Evolutionary conservation across 176 grass and related monocot species (phyloP).

Genomic region (Elymus sibiricus): DNA sequence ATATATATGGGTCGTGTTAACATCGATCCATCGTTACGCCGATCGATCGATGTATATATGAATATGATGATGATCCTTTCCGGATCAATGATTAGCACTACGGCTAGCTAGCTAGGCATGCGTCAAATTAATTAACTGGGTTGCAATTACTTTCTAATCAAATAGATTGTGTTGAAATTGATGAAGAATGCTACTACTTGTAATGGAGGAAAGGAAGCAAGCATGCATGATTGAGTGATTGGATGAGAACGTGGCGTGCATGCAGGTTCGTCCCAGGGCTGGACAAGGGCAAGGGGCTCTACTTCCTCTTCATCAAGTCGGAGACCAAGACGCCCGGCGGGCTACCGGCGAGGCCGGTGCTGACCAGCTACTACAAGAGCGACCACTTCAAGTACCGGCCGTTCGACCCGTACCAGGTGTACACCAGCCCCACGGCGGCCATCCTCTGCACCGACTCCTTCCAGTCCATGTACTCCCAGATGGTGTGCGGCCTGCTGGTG

Average conservation of each 20-base stretch:
- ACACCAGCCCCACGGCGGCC: conserved; percentile 87
- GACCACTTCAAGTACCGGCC: conserved; percentile 79
- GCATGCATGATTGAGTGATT: not conserved
- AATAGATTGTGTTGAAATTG: not conserved
- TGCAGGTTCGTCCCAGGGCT: conserved; percentile 74
- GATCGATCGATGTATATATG: no score
- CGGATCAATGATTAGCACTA: not conserved
- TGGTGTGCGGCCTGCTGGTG: conserved; percentile 76
- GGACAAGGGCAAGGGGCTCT: conserved; percentile 93
- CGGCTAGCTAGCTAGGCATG: not conserved
- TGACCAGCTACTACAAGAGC: conserved; percentile 99
- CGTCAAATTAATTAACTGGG: not conserved
- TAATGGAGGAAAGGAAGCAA: no score
- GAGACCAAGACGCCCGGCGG: conserved; percentile 85
- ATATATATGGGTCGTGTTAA: not conserved
- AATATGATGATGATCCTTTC: not conserved
- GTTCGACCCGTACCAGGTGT: conserved; percentile 74
- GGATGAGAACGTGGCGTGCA: not conserved
- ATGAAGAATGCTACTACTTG: not conserved
- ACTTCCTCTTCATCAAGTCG: conserved; percentile 94
- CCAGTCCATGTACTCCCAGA: conserved; percentile 97
- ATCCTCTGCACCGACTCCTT: conserved; percentile 93
- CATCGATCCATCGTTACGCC: not conserved
- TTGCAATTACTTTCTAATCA: not conserved
- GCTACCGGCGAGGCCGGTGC: conserved; percentile 70